Evolutionary conservation across 1,284 basidiomycete species (phyloP), one percentile per base, ranked within the genome.

Genomic region (Rhodotorula sp.): DNA sequence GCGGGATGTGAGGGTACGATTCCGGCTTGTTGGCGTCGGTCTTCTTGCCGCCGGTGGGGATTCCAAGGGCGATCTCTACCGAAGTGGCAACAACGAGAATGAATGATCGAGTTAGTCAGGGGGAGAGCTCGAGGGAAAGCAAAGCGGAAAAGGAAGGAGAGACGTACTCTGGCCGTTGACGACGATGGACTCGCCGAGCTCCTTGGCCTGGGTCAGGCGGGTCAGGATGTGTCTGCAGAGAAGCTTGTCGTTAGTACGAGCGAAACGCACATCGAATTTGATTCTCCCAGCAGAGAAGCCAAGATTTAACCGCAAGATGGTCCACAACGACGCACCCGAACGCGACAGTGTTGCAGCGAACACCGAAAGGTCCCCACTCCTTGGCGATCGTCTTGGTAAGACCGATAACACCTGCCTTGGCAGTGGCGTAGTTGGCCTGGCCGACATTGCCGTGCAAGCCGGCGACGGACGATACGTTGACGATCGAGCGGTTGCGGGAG

Each of bases 391-490:
- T 70, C 59, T 70, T 72, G 54, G 90, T 90, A 67, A 93, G 82
- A 45, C 91, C 91, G 64, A 88, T 78, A 48, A 91, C 86, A 22
- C 88, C 90, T 20, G 90, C 82, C 79, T 91, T 92, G 64, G 89
- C 78, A 15, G 73, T 71, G 29, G 76, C 66, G 60, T 76, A 93
- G 83, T 93, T 93, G 53, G 85, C 87, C 80, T 93, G 91, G 4
- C 91, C 91, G 64, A 91, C 87, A 67, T 90, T 91, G 46, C 90
- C 90, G 80, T 91, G 90, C 55, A 91, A 6, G 22, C 90, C 90
- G 15, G 87, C 85, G 4, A 85, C 87, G 0, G 89, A 90, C 30
- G 90, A 91, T 51, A 91, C 87, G 45, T 44, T 72, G 77, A 89
- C 84, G 75, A 92, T 87, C 22, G 86, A 88, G 69, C 89, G 85